Evolutionary conservation across 345 rosid species (phyloP).

Genomic region (Ricinus communis): DNA sequence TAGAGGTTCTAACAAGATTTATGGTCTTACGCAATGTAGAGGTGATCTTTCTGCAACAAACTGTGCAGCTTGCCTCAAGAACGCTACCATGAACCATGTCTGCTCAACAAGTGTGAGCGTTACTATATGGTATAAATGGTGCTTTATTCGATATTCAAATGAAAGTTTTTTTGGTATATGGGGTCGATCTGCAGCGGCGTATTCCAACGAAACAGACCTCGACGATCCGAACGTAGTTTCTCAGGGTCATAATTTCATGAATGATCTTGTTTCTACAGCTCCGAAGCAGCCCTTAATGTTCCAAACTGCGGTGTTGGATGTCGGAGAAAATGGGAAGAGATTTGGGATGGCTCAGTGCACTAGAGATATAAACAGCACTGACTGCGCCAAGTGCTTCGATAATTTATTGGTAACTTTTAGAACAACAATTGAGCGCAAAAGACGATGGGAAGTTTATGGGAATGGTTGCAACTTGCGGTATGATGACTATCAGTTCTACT

Average conservation of each 20-base stretch:
- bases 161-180: constrained; percentile 28
- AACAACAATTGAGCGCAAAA: constrained; percentile 36
- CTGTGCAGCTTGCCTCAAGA: constrained; percentile 35
- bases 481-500: constrained; percentile 40
- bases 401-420: constrained; percentile 26
- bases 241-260: constrained; percentile 32
- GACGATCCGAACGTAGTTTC: constrained; percentile 37
- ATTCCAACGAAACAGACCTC: constrained; percentile 28
- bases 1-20: constrained; percentile 23
- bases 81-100: constrained; percentile 8
- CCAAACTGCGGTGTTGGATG: constrained; percentile 33
- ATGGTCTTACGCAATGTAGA: constrained; percentile 44
- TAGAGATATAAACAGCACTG: constrained; percentile 33
- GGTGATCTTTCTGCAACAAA: constrained; percentile 30
- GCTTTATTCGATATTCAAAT: constrained; percentile 37
- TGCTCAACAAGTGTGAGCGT: constrained; percentile 31
- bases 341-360: constrained; percentile 50
- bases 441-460: constrained; percentile 50
- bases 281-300: constrained; percentile 33
- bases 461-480: constrained; percentile 49
- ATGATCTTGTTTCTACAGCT: constrained; percentile 27
- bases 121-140: constrained; percentile 39
- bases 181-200: constrained; percentile 35
- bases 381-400: constrained; percentile 39
- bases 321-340: constrained; percentile 37